A percentile compares a stretch with the other conserved stretches of the same genome.
These are phyloP conservation scores for Thalassiosira sp. DNA, from an alignment of 352 stramenopile genomes.

Conservation along the genomic window DNA sequence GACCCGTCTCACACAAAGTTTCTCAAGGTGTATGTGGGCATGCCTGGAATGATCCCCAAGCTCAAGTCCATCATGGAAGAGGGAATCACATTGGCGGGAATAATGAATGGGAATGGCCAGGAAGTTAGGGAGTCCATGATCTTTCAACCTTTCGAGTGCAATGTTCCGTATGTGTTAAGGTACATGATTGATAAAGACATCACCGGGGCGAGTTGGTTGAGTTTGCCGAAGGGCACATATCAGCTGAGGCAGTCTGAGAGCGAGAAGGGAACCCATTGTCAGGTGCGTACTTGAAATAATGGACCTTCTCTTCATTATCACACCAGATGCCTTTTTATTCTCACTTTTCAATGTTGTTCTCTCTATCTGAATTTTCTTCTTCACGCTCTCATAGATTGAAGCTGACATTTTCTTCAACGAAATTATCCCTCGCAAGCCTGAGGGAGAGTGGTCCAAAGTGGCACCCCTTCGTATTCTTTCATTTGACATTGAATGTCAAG, in stretches of 20 bases:
- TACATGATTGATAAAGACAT: slow-evolving; percentile 99
- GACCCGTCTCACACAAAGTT: slow-evolving; percentile 71
- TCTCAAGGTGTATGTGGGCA: slow-evolving; percentile 91
- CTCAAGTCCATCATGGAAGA: slow-evolving; percentile 89
- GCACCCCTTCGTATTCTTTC: slow-evolving; percentile 96
- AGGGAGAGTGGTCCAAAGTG: slow-evolving; percentile 95
- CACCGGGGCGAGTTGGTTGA: slow-evolving; percentile 96
- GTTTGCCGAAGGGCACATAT: slow-evolving; percentile 91
- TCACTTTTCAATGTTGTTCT: background rate
- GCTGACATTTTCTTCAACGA: slow-evolving; percentile 98
- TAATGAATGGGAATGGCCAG: slow-evolving; percentile 23
- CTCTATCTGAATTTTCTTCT: too few relatives aligned
- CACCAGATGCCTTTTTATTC: background rate
- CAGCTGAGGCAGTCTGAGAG: slow-evolving; percentile 76
- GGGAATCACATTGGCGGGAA: slow-evolving; percentile 80
- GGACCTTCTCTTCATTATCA: background rate
- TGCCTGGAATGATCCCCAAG: slow-evolving; percentile 94
- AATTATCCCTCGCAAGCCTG: slow-evolving; percentile 90
- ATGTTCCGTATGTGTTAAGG: slow-evolving; percentile 98
- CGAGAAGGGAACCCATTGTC: slow-evolving; percentile 88
- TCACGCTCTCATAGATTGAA: slow-evolving; percentile 90
- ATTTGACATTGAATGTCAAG: slow-evolving; percentile 99
- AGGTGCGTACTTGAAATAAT: slow-evolving; percentile 54
- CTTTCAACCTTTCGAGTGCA: slow-evolving; percentile 95
- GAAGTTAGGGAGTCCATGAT: slow-evolving; percentile 24